Conservation (phyloP, 371 early-diverging fungal genomes). For the Capillidium heterosporum region DNA sequence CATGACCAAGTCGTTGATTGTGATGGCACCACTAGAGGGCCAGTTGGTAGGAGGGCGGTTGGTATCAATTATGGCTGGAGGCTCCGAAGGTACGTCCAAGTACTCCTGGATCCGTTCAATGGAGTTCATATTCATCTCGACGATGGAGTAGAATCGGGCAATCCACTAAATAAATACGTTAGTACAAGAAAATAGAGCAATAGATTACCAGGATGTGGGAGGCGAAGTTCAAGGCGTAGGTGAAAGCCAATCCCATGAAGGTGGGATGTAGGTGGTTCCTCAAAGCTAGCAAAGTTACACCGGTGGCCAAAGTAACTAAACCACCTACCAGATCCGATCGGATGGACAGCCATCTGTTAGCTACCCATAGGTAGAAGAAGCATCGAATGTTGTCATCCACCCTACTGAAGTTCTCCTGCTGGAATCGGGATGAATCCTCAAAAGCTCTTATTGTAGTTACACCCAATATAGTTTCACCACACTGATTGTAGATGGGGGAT, state of each 20-base stretch:
- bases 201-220: slow-evolving; percentile 20
- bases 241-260: slow-evolving; percentile 55
- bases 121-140: slow-evolving; percentile 53
- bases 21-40: slow-evolving; percentile 40
- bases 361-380: slow-evolving; percentile 49
- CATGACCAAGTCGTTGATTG: slow-evolving; percentile 30
- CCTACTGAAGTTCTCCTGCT: slow-evolving; percentile 25
- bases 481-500: slow-evolving; percentile 61
- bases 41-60: slow-evolving; percentile 28
- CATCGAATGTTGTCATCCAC: slow-evolving; percentile 47
- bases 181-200: background rate
- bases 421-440: slow-evolving; percentile 34
- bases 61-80: slow-evolving; percentile 24
- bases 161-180: slow-evolving; percentile 14
- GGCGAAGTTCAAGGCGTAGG: slow-evolving; percentile 50
- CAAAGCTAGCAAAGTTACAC: slow-evolving; percentile 20
- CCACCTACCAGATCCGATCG: slow-evolving; percentile 49
- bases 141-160: slow-evolving; percentile 16
- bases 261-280: slow-evolving; percentile 33
- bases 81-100: slow-evolving; percentile 29
- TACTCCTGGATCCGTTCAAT: slow-evolving; percentile 51
- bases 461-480: slow-evolving; percentile 49
- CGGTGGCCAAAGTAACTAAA: slow-evolving; percentile 33
- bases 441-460: slow-evolving; percentile 64
- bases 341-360: slow-evolving; percentile 67